Percentiles rank a stretch among this genome's conserved stretches.
phyloP scores from a whole-genome alignment of 345 rosid species.

The Carallia brachiata region DNA sequence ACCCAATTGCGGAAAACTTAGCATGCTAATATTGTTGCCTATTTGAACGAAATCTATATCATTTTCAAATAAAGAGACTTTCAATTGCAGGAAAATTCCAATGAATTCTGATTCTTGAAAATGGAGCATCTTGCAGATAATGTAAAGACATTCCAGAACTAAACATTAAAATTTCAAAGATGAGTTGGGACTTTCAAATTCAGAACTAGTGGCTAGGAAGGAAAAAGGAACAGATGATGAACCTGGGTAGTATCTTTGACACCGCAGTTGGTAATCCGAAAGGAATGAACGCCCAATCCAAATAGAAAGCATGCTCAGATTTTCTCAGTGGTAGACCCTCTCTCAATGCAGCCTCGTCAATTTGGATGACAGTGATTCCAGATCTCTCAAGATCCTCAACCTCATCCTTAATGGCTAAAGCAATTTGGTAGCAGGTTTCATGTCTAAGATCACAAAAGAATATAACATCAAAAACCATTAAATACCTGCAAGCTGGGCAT shows the following conservation, averaged over 20 bases:
- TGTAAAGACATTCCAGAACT: too few species aligned
- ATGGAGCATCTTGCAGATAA: too few species aligned
- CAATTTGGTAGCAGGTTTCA: slow-evolving; percentile 58
- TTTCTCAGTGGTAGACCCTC: slow-evolving; percentile 56
- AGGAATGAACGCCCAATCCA: slow-evolving; percentile 57
- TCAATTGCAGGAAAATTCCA: too few species aligned
- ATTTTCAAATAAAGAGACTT: too few species aligned
- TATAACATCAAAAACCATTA: slow-evolving; percentile 3
- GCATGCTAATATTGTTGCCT: too few species aligned
- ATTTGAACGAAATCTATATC: too few species aligned
- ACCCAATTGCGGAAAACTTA: too few species aligned
- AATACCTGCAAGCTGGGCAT: background rate
- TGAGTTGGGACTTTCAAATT: too few species aligned
- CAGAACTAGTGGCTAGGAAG: too few species aligned
- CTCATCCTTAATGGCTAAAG: slow-evolving; percentile 57
- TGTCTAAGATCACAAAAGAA: slow-evolving; percentile 28
- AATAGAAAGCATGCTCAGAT: slow-evolving; percentile 49
- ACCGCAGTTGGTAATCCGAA: slow-evolving; percentile 50
- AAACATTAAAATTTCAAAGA: too few species aligned
- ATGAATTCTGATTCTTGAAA: too few species aligned
- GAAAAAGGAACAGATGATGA: background rate
- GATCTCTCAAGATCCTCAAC: slow-evolving; percentile 58
- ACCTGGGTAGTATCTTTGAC: slow-evolving; percentile 57
- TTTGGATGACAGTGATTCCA: slow-evolving; percentile 46
- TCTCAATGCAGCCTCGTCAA: slow-evolving; percentile 54